Percentiles rank a stretch among this genome's conserved stretches.
Evolutionary conservation across 805 yeast genomes (phyloP).

Genomic region (Saturnispora hagleri): DNA sequence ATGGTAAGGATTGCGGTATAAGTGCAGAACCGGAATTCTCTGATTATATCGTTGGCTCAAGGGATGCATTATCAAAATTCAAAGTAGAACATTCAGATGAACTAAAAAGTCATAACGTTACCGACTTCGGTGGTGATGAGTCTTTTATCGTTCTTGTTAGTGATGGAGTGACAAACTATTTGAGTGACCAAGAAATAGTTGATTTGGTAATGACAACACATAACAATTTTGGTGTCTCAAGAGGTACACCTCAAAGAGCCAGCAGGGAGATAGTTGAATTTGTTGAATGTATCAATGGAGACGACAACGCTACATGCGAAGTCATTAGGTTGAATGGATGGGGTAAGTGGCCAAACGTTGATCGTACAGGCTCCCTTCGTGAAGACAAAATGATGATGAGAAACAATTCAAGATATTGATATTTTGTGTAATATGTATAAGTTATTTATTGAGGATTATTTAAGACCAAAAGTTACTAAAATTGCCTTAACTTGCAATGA

Average conservation of each 20-base stretch:
- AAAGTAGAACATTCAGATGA: slow-evolving; percentile 18
- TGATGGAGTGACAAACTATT: slow-evolving; percentile 78
- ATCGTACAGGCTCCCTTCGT: slow-evolving; percentile 74
- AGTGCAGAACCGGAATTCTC: slow-evolving; percentile 87
- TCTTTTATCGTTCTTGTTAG: slow-evolving; percentile 73
- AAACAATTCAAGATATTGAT: slow-evolving; percentile 1
- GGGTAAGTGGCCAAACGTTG: slow-evolving; percentile 86
- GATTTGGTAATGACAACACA: slow-evolving; percentile 71
- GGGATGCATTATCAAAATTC: slow-evolving; percentile 29
- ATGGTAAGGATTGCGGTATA: slow-evolving; percentile 75
- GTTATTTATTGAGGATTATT: background rate
- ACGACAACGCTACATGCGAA: slow-evolving; percentile 91
- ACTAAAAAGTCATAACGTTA: slow-evolving; percentile 14
- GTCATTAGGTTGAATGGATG: slow-evolving; percentile 78
- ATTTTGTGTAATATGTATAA: background rate
- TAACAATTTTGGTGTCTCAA: slow-evolving; percentile 51
- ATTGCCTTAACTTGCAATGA: too few relatives aligned
- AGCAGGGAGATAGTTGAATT: slow-evolving; percentile 80
- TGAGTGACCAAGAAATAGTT: slow-evolving; percentile 84
- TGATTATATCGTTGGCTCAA: slow-evolving; percentile 60
- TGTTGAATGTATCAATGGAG: slow-evolving; percentile 80
- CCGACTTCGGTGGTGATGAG: slow-evolving; percentile 71
- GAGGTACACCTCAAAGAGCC: slow-evolving; percentile 77
- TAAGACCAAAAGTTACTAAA: too few relatives aligned
- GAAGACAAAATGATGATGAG: slow-evolving; percentile 44